Evolutionary conservation across 2,329 filamentous ascomycete species (phyloP).

Genomic region (Penicillium italicum): DNA sequence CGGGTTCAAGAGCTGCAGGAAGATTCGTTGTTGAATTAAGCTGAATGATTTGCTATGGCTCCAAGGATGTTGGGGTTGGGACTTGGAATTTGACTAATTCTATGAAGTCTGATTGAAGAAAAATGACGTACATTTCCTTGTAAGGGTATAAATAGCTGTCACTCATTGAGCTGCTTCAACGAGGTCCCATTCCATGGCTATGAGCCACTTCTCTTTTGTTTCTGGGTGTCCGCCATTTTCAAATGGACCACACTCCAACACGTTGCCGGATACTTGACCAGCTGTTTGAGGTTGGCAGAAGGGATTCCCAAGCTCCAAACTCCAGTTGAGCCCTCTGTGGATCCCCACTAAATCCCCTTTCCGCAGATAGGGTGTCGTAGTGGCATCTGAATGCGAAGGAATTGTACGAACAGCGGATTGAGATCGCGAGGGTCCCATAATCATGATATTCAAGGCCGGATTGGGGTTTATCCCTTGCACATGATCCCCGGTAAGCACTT

Average conservation of each 20-base stretch:
- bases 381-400: not conserved
- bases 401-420: not conserved
- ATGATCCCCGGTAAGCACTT: not conserved
- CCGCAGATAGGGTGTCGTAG: slow-evolving; percentile 7
- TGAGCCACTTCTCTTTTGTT: slow-evolving; percentile 29
- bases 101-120: not conserved
- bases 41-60: not conserved
- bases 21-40: not conserved
- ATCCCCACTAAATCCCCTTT: slow-evolving; percentile 30
- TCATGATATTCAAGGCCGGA: slow-evolving; percentile 22
- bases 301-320: slow-evolving; percentile 25
- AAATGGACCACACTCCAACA: not conserved
- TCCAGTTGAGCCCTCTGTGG: slow-evolving; percentile 35
- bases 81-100: not conserved
- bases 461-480: not conserved
- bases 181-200: slow-evolving; percentile 43
- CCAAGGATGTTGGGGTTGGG: not conserved
- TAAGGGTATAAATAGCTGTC: not conserved
- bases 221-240: not conserved
- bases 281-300: not conserved
- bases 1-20: not conserved
- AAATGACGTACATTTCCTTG: not conserved
- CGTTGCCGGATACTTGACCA: not conserved
- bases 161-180: slow-evolving; percentile 3
- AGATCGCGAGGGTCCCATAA: slow-evolving; percentile 28